A percentile compares a stretch with the other conserved stretches of the same genome.
Conservation (phyloP, 1,284 basidiomycete genomes). For the Sanguinoderma infundibulare region DNA sequence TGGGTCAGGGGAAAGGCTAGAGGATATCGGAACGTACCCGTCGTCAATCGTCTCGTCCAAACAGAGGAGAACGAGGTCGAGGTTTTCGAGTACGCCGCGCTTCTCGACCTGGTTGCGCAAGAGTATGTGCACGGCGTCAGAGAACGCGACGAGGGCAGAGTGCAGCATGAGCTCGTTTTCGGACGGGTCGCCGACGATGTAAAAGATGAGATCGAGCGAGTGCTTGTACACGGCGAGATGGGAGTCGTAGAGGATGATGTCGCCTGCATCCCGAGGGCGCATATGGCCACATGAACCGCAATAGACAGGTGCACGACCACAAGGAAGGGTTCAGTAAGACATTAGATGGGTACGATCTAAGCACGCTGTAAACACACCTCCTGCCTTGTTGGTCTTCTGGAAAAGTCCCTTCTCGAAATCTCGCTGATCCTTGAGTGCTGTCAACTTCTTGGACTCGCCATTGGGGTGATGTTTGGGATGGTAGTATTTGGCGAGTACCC, state of each 20-base stretch:
- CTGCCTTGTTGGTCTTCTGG: constrained; percentile 93
- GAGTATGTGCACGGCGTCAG: constrained; percentile 86
- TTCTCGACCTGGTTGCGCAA: constrained; percentile 96
- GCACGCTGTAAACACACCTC: constrained; percentile 60
- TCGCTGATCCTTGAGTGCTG: constrained; percentile 90
- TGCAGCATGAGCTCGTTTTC: constrained; percentile 99
- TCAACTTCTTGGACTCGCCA: constrained; percentile 65
- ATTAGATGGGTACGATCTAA: not conserved
- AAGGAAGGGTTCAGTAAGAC: not conserved
- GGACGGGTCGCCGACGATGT: constrained; percentile 86
- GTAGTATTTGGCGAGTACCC: constrained; percentile 96
- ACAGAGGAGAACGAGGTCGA: constrained; percentile 92
- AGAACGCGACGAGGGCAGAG: constrained; percentile 81
- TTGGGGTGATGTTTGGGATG: constrained; percentile 72
- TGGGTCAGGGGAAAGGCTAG: too few species aligned
- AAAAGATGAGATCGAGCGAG: constrained; percentile 94
- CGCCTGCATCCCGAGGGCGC: constrained; percentile 56
- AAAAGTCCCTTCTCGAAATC: constrained; percentile 95
- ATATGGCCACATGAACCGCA: not conserved
- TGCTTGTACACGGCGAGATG: constrained; percentile 94
- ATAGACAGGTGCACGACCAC: not conserved
- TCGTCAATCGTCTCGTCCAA: constrained; percentile 98
- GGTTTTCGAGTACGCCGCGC: constrained; percentile 93
- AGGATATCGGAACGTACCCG: constrained; percentile 72
- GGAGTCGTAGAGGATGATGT: constrained; percentile 93